Percentiles rank a stretch among this genome's conserved stretches.
Evolutionary conservation across 805 yeast genomes (phyloP).

Genomic region (Lachancea dasiensis): DNA sequence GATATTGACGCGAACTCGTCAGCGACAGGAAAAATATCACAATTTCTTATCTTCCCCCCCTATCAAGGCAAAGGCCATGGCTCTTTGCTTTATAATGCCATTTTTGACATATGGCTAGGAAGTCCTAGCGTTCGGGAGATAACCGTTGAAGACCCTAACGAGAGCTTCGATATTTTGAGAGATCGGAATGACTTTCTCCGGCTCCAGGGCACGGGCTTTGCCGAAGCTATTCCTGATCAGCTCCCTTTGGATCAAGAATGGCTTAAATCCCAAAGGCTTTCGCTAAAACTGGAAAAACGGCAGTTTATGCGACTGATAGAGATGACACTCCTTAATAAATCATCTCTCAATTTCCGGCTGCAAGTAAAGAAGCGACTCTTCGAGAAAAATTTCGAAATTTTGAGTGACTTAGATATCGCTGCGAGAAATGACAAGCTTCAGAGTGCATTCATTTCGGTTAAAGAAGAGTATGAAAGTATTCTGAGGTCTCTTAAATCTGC

Average conservation of each 20-base stretch:
- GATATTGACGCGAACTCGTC: conserved; percentile 35
- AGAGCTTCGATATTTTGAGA: conserved; percentile 83
- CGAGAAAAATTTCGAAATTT: conserved; percentile 73
- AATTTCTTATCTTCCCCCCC: conserved; percentile 79
- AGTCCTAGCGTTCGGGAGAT: conserved; percentile 57
- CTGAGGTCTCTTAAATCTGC: conserved; percentile 27
- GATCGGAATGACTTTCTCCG: conserved; percentile 71
- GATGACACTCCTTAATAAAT: conserved; percentile 49
- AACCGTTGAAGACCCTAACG: conserved; percentile 93
- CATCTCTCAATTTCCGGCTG: conserved; percentile 40
- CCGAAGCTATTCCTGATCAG: conserved; percentile 28
- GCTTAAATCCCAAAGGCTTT: conserved; percentile 34
- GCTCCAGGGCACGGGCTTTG: conserved; percentile 33
- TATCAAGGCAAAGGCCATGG: conserved; percentile 76
- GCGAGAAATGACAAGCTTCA: conserved; percentile 67
- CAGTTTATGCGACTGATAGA: conserved; percentile 77
- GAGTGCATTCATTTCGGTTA: conserved; percentile 62
- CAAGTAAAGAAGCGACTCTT: conserved; percentile 71
- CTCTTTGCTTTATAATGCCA: conserved; percentile 48
- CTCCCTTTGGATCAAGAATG: conserved; percentile 34
- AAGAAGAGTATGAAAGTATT: conserved; percentile 65
- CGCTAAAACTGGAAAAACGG: conserved; percentile 61
- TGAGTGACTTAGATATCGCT: conserved; percentile 56
- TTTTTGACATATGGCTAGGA: conserved; percentile 50
- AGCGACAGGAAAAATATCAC: conserved; percentile 73